These are phyloP conservation scores for Magnusiomyces suaveolens DNA, from an alignment of 1,139 yeast genomes.

Conservation along the genomic window DNA sequence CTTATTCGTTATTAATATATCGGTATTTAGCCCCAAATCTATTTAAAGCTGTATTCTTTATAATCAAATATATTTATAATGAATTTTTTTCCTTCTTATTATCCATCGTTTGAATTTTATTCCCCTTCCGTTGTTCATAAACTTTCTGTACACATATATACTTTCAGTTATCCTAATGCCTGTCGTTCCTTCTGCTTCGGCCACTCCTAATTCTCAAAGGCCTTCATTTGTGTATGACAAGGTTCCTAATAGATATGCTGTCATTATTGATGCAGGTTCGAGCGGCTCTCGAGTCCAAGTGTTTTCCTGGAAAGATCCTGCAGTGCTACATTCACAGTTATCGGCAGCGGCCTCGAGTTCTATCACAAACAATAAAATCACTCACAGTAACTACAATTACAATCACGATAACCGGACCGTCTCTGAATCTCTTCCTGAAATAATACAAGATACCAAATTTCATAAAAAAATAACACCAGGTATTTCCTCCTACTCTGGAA, in stretches of 20 bases:
- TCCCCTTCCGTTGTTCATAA: too few relatives aligned
- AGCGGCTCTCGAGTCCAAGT: conserved; percentile 70
- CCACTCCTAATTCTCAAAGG: neutral
- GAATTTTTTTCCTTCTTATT: too few relatives aligned
- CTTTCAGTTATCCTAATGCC: neutral
- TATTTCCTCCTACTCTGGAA: conserved; percentile 44
- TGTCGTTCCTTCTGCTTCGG: neutral
- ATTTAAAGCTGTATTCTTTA: too few relatives aligned
- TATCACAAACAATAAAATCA: too few relatives aligned
- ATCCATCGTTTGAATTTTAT: too few relatives aligned
- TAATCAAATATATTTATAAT: too few relatives aligned
- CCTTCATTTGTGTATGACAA: neutral
- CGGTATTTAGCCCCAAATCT: too few relatives aligned
- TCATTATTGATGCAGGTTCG: conserved; percentile 76
- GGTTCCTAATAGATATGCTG: conserved; percentile 44
- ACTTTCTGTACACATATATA: too few relatives aligned
- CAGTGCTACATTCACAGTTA: conserved; percentile 2
- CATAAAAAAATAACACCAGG: conserved; percentile 59
- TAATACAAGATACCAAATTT: conserved; percentile 42
- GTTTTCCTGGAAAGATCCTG: conserved; percentile 54
- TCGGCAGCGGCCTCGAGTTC: too few relatives aligned
- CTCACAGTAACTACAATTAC: too few relatives aligned
- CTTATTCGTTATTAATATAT: too few relatives aligned
- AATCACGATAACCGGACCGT: too few relatives aligned
- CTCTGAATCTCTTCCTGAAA: conserved; percentile 27